A percentile compares a stretch with the other conserved stretches of the same genome.
Conservation (phyloP, 805 yeast genomes). For the Candida xyloterini region DNA sequence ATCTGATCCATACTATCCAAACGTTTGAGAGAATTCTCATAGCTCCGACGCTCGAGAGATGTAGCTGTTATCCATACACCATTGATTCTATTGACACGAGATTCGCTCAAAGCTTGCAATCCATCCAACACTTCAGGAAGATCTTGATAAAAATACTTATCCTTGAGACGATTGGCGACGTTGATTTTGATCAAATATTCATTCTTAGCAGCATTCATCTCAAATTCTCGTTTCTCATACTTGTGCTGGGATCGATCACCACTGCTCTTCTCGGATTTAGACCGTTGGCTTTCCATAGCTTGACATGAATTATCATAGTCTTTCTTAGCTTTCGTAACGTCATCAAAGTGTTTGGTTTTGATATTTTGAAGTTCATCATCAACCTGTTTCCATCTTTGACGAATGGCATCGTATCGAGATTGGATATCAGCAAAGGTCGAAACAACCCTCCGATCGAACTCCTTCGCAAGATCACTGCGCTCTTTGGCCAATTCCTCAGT, state of each 20-base stretch:
- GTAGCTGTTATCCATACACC: slow-evolving; percentile 61
- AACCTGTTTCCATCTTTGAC: slow-evolving; percentile 54
- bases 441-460: slow-evolving; percentile 56
- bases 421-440: slow-evolving; percentile 57
- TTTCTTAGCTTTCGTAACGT: slow-evolving; percentile 62
- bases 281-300: slow-evolving; percentile 74
- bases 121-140: slow-evolving; percentile 86
- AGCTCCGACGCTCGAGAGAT: slow-evolving; percentile 50
- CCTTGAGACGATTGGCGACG: slow-evolving; percentile 86
- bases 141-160: slow-evolving; percentile 89
- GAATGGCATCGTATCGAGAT: slow-evolving; percentile 49
- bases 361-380: slow-evolving; percentile 54
- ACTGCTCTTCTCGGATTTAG: slow-evolving; percentile 59
- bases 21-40: slow-evolving; percentile 44
- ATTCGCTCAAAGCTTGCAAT: slow-evolving; percentile 79
- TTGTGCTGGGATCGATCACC: slow-evolving; percentile 51
- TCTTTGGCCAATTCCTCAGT: slow-evolving; percentile 78
- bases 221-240: slow-evolving; percentile 59
- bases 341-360: slow-evolving; percentile 49
- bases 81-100: slow-evolving; percentile 69
- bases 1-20: slow-evolving; percentile 49
- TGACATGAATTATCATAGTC: slow-evolving; percentile 80
- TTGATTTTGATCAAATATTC: slow-evolving; percentile 75
- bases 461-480: slow-evolving; percentile 54
- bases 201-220: slow-evolving; percentile 89